These are phyloP conservation scores for Paspalum notatum DNA, from an alignment of 176 grass and related monocot genomes.

Conservation along the genomic window DNA sequence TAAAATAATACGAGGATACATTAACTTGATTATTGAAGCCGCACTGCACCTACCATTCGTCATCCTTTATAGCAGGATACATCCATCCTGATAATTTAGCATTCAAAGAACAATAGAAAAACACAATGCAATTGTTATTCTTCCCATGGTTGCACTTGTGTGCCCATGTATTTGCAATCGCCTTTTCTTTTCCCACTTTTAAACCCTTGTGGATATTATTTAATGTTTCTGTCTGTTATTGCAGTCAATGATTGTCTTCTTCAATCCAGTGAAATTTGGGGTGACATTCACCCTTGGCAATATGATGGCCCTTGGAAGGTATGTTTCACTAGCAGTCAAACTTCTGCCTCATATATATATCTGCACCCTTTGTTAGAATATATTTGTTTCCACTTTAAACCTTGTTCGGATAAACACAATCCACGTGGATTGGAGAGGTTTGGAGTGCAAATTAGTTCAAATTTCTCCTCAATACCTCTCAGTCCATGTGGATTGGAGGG, in stretches of 20 bases:
- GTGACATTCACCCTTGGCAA: slow-evolving; percentile 98
- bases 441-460: no score
- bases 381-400: slow-evolving; percentile 5
- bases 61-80: background rate
- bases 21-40: background rate
- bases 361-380: background rate
- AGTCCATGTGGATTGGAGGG: no score
- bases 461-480: no score
- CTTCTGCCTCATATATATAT: slow-evolving; percentile 14
- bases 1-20: background rate
- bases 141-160: background rate
- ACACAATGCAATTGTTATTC: background rate
- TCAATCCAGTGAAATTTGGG: slow-evolving; percentile 96
- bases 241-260: slow-evolving; percentile 99
- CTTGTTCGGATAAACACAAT: no score
- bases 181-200: background rate
- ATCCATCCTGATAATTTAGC: background rate
- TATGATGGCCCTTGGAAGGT: slow-evolving; percentile 98
- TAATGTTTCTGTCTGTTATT: slow-evolving; percentile 26
- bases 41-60: background rate
- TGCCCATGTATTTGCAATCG: background rate
- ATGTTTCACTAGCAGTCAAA: slow-evolving; percentile 38
- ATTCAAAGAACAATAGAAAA: background rate
- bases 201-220: background rate
- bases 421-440: no score